Base-by-base conservation (phyloP, 2,329 filamentous ascomycete species). In the Capronia coronata region DNA sequence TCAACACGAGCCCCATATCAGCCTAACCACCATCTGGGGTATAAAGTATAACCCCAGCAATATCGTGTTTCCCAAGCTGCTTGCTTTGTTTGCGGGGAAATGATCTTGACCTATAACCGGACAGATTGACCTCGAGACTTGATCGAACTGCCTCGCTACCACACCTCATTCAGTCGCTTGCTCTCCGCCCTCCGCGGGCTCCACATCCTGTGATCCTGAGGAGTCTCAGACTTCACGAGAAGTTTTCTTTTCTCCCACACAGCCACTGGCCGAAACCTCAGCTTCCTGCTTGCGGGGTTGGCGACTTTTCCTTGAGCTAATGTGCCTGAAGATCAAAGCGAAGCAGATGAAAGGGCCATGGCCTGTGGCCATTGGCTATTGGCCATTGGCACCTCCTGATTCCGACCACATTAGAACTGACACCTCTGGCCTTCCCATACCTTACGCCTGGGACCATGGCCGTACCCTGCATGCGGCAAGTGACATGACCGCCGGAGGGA, bases 261-360 rank as follows among this genome's bases (percentile, higher is more conserved):
- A 16, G 19, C 32, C 22, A 51, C 10, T 51, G 49, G 30, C n/a
- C 23, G 13, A 34, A 16, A n/a, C 13, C 30, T 34, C 2, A 34
- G 30, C 30, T 16, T 11, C 14, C n/a, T 48, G 30, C 43, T 47
- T 48, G 49, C 43, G 49, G 44, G 44, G 44, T 51, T 13, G 30
- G 14, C 13, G 8, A 16, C 14, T 6, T 34, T 41, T 35, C 41
- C 42, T 21, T 34, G 35, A 34, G 14, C 6, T 6, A 13, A 14
- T 14, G 30, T 34, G 9, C 30, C 30, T 10, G 2, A 34, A 34
- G 32, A 38, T 43, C 43, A 21, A 46, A 42, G 13, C 43, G 21
- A 21, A 19, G 40, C 16, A 27, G 25, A 10, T n/a, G 10, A 27
- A 27, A 27, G 25, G 25, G 25, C 25, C n/a, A n/a, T n/a, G n/a